Evolutionary conservation across 2,329 filamentous ascomycete genomes (phyloP).

Genomic region (Colletotrichum gigasporum): DNA sequence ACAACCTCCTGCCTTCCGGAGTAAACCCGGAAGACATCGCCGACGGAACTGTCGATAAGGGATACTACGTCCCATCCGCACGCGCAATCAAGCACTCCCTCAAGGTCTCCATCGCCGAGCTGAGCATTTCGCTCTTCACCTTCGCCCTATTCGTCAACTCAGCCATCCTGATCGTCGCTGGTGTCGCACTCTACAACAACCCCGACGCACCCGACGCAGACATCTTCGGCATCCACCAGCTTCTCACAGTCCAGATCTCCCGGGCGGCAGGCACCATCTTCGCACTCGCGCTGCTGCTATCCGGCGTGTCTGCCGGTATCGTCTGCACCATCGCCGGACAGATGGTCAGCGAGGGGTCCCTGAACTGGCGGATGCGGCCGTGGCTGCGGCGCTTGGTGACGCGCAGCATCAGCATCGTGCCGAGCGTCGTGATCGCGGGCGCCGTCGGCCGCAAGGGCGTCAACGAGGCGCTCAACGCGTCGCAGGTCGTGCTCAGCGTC

Average conservation of each 20-base stretch:
- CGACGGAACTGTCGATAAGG: slow-evolving; percentile 49
- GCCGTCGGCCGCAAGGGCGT: slow-evolving; percentile 78
- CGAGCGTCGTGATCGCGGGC: slow-evolving; percentile 84
- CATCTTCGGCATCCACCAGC: slow-evolving; percentile 82
- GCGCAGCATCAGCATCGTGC: slow-evolving; percentile 81
- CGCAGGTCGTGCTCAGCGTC: slow-evolving; percentile 81
- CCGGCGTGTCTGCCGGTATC: slow-evolving; percentile 83
- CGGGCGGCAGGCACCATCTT: slow-evolving; percentile 85
- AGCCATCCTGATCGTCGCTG: slow-evolving; percentile 83
- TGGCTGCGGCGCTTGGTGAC: slow-evolving; percentile 85
- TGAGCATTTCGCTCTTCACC: slow-evolving; percentile 78
- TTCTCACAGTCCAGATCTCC: slow-evolving; percentile 75
- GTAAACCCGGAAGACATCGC: slow-evolving; percentile 34
- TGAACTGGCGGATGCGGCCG: slow-evolving; percentile 77
- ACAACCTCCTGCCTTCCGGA: slow-evolving; percentile 58
- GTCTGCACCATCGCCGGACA: slow-evolving; percentile 91
- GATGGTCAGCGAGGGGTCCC: slow-evolving; percentile 86
- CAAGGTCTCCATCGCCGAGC: slow-evolving; percentile 77
- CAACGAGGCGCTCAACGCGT: slow-evolving; percentile 76
- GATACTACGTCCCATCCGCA: slow-evolving; percentile 75
- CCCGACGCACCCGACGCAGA: slow-evolving; percentile 73
- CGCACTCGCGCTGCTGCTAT: slow-evolving; percentile 81
- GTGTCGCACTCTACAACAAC: slow-evolving; percentile 75
- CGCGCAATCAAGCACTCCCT: slow-evolving; percentile 78
- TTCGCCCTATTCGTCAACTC: slow-evolving; percentile 89